Percentiles rank a stretch among this genome's conserved stretches.
phyloP scores from a whole-genome alignment of 1,139 yeast species.

The Meyerozyma guilliermondii region DNA sequence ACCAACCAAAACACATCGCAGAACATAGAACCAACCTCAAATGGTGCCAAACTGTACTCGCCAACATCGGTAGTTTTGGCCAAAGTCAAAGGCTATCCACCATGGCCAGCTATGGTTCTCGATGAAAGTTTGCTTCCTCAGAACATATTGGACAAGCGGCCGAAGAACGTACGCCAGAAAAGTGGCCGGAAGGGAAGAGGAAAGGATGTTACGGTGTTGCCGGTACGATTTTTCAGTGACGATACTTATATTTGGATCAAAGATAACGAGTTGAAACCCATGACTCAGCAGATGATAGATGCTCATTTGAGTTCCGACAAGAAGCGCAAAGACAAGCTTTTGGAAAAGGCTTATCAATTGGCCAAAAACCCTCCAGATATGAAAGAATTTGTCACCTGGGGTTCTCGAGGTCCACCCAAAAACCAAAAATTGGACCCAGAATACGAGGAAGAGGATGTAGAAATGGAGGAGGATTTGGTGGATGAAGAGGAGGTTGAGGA shows the following conservation, averaged over 20 bases:
- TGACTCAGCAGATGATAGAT: slow-evolving; percentile 23
- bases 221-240: slow-evolving; percentile 60
- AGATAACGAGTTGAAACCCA: slow-evolving; percentile 33
- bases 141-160: slow-evolving; percentile 42
- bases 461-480: slow-evolving; percentile 12
- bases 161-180: slow-evolving; percentile 30
- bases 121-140: slow-evolving; percentile 54
- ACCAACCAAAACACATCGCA: neutral
- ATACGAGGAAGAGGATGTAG: slow-evolving; percentile 5
- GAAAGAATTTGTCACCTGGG: slow-evolving; percentile 38
- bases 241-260: slow-evolving; percentile 64
- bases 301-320: slow-evolving; percentile 21
- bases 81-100: slow-evolving; percentile 72
- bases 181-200: slow-evolving; percentile 16
- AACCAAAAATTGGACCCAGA: slow-evolving; percentile 12
- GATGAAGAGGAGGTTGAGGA: slow-evolving; percentile 15
- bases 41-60: neutral
- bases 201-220: slow-evolving; percentile 21
- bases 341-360: slow-evolving; percentile 35
- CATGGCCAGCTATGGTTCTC: slow-evolving; percentile 81
- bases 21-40: neutral
- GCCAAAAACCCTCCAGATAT: slow-evolving; percentile 42
- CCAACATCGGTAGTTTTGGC: slow-evolving; percentile 49
- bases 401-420: slow-evolving; percentile 33
- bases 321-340: slow-evolving; percentile 31